Evolutionary conservation across 495 filamentous ascomycete species (phyloP).

Genomic region (Daldinia decipiens): DNA sequence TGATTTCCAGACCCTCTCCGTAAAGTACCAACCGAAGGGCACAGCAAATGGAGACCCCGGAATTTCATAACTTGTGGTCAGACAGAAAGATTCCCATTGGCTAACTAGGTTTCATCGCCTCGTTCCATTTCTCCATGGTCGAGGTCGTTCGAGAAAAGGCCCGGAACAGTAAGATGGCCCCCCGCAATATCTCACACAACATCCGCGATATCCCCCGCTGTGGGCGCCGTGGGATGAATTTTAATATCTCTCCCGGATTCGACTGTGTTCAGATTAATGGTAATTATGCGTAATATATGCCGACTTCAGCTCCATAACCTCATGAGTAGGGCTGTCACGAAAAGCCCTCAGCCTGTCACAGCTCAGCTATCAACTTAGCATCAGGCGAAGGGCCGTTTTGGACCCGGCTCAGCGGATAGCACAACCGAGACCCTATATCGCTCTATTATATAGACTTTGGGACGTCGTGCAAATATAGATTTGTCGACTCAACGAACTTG

Average conservation of each 20-base stretch:
- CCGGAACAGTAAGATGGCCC: slow-evolving; percentile 27
- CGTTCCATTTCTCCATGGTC: slow-evolving; percentile 39
- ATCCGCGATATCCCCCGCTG: slow-evolving; percentile 18
- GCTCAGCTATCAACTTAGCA: slow-evolving; percentile 33
- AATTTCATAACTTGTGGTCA: slow-evolving; percentile 11
- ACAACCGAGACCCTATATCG: neutral
- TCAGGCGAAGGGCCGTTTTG: slow-evolving; percentile 16
- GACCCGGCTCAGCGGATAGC: slow-evolving; percentile 34
- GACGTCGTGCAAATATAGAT: neutral
- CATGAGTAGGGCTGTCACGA: slow-evolving; percentile 21
- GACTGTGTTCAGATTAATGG: slow-evolving; percentile 6
- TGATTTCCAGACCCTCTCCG: slow-evolving; percentile 33
- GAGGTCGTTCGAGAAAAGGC: slow-evolving; percentile 34
- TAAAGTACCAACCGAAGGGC: slow-evolving; percentile 32
- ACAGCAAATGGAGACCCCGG: slow-evolving; percentile 36
- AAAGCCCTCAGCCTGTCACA: slow-evolving; percentile 25
- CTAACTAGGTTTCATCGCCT: slow-evolving; percentile 28
- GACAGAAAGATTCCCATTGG: slow-evolving; percentile 15
- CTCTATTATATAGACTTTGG: slow-evolving; percentile 7
- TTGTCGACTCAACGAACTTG: slow-evolving; percentile 7
- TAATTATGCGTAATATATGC: slow-evolving; percentile 4
- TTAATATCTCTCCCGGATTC: slow-evolving; percentile 10
- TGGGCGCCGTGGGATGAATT: slow-evolving; percentile 17
- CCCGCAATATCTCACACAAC: slow-evolving; percentile 37
- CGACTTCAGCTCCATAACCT: slow-evolving; percentile 31